phyloP scores from a whole-genome alignment of 2,329 filamentous ascomycete genomes.

The Teratosphaeriaceae sp. region DNA sequence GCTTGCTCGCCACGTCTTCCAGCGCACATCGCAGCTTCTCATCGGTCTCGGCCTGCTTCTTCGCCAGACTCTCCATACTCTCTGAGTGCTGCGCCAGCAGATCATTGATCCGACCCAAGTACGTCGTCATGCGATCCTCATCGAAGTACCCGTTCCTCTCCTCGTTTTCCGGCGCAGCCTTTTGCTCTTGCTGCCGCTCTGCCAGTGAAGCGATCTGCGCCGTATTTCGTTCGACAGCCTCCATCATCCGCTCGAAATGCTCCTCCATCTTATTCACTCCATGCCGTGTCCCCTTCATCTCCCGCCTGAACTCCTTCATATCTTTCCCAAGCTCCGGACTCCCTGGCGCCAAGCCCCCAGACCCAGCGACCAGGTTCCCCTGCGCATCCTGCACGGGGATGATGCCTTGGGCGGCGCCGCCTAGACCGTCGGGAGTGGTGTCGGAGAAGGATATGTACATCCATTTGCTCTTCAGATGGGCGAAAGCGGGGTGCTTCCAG shows the following conservation, averaged over 20 bases:
- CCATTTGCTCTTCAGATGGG: constrained; percentile 27
- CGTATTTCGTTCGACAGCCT: constrained; percentile 20
- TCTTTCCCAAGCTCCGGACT: constrained; percentile 13
- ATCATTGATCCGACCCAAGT: constrained; percentile 19
- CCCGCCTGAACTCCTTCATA: constrained; percentile 8
- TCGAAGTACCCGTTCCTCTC: constrained; percentile 9
- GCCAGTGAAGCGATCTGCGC: constrained; percentile 17
- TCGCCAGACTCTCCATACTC: constrained; percentile 16
- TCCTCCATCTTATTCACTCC: constrained; percentile 16
- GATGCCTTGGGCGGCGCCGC: constrained; percentile 21
- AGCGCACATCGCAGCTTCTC: constrained; percentile 17
- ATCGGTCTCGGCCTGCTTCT: constrained; percentile 22
- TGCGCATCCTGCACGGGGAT: constrained; percentile 24
- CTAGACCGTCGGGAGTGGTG: constrained; percentile 11
- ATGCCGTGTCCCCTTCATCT: constrained; percentile 12
- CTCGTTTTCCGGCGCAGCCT: neutral
- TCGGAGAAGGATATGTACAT: constrained; percentile 24
- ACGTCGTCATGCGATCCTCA: constrained; percentile 12
- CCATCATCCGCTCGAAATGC: constrained; percentile 21
- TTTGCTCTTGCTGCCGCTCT: constrained; percentile 3
- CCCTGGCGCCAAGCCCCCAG: constrained; percentile 7
- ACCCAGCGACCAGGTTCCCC: constrained; percentile 19
- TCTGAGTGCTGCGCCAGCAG: constrained; percentile 18
- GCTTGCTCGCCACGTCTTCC: constrained; percentile 9
- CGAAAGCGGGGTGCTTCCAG: constrained; percentile 24